A percentile compares a stretch with the other conserved stretches of the same genome.
Conservation (phyloP, 2,329 filamentous ascomycete genomes). For the Exophiala dermatitidis region DNA sequence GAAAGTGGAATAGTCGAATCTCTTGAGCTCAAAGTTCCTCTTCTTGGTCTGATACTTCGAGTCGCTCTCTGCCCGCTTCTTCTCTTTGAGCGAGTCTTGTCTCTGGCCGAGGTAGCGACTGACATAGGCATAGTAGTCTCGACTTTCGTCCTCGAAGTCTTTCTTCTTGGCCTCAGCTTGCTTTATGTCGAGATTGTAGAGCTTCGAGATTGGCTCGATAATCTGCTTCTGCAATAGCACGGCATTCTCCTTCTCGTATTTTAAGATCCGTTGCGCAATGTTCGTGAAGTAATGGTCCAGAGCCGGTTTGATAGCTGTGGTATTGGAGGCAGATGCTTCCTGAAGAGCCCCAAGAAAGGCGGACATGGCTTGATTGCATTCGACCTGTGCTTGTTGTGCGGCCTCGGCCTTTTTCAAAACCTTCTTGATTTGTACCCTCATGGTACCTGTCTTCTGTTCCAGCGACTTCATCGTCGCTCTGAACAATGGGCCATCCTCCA, state of each 20-base stretch:
- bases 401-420: constrained; percentile 91
- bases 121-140: constrained; percentile 95
- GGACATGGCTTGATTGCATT: constrained; percentile 77
- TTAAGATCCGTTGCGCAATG: constrained; percentile 81
- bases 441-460: constrained; percentile 92
- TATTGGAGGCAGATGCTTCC: constrained; percentile 83
- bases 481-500: constrained; percentile 91
- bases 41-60: constrained; percentile 93
- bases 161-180: constrained; percentile 94
- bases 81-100: constrained; percentile 92
- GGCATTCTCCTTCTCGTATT: constrained; percentile 79
- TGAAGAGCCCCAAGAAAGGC: constrained; percentile 78
- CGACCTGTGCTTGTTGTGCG: constrained; percentile 68
- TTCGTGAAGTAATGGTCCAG: constrained; percentile 98
- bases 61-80: constrained; percentile 91
- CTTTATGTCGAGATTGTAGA: constrained; percentile 96
- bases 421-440: constrained; percentile 92
- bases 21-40: constrained; percentile 90
- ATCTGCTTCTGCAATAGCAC: constrained; percentile 82
- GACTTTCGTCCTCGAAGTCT: constrained; percentile 97
- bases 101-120: constrained; percentile 92
- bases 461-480: constrained; percentile 92
- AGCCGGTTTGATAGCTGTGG: constrained; percentile 92
- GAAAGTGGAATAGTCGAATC: constrained; percentile 97
- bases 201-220: constrained; percentile 83